These are phyloP conservation scores for Termitomyces sp. DNA, from an alignment of 768 basidiomycete genomes.

Conservation along the genomic window DNA sequence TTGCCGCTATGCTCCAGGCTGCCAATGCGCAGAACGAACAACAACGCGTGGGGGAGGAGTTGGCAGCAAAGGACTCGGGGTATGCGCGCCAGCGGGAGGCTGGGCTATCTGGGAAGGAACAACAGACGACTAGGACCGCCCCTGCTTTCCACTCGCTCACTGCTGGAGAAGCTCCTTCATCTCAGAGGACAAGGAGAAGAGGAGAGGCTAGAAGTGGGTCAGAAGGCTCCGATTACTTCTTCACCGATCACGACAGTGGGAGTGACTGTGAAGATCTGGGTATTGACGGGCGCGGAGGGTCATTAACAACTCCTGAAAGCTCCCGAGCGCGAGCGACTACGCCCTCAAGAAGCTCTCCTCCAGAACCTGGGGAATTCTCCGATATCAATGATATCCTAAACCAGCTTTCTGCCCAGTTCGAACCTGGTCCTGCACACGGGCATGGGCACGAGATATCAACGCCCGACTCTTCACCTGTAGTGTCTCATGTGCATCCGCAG, in stretches of 20 bases:
- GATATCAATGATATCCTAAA: slow-evolving; percentile 77
- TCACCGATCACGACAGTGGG: slow-evolving; percentile 44
- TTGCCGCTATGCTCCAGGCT: slow-evolving; percentile 79
- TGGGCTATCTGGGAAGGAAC: slow-evolving; percentile 41
- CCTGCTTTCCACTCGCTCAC: slow-evolving; percentile 80
- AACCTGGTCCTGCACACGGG: slow-evolving; percentile 45
- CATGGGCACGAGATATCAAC: slow-evolving; percentile 38
- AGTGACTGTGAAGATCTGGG: slow-evolving; percentile 39
- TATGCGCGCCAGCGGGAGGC: slow-evolving; percentile 43
- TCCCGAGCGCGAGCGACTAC: slow-evolving; percentile 29
- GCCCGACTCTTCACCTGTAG: slow-evolving; percentile 46
- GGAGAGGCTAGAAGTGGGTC: slow-evolving; percentile 35
- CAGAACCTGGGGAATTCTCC: slow-evolving; percentile 56
- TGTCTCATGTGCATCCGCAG: slow-evolving; percentile 35
- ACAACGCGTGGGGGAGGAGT: slow-evolving; percentile 39
- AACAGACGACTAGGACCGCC: slow-evolving; percentile 60
- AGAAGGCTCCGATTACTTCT: slow-evolving; percentile 55
- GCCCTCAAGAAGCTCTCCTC: slow-evolving; percentile 40
- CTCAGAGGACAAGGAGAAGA: slow-evolving; percentile 27
- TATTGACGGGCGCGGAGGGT: slow-evolving; percentile 23
- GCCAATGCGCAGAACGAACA: slow-evolving; percentile 62
- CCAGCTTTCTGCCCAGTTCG: slow-evolving; percentile 70
- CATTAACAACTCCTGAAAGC: slow-evolving; percentile 28
- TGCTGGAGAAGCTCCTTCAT: slow-evolving; percentile 40
- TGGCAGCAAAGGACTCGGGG: slow-evolving; percentile 42